Evolutionary conservation across 164 flowering plant genomes (phyloP).

Genomic region (Dillenia turbinata): DNA sequence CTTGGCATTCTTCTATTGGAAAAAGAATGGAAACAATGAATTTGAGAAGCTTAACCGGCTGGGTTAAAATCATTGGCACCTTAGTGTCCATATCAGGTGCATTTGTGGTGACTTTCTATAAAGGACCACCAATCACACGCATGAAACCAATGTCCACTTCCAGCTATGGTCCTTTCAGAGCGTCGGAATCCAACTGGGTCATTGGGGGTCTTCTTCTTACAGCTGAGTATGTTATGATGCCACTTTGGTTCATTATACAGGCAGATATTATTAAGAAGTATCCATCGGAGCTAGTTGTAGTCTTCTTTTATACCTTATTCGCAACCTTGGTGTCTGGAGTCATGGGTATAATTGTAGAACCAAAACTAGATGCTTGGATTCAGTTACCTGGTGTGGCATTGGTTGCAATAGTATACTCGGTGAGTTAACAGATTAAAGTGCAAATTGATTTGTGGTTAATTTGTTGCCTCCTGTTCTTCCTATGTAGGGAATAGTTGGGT

Average conservation of each 20-base stretch:
- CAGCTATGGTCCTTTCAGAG: conserved; percentile 8
- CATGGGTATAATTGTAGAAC: too few relatives aligned
- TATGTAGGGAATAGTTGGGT: too few relatives aligned
- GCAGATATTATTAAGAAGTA: conserved; percentile 14
- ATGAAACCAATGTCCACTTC: conserved; percentile 7
- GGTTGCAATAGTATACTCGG: too few relatives aligned
- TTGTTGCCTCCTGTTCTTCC: too few relatives aligned
- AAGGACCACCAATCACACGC: conserved; percentile 35
- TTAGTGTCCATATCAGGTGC: conserved; percentile 58
- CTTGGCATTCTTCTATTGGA: background rate
- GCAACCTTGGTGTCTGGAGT: too few relatives aligned
- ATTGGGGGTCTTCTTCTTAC: conserved; percentile 46
- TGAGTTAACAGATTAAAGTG: too few relatives aligned
- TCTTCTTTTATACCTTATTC: too few relatives aligned
- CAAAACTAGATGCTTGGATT: too few relatives aligned
- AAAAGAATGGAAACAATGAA: conserved; percentile 51
- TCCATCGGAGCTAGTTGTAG: background rate
- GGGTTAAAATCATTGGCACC: conserved; percentile 49
- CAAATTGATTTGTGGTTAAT: too few relatives aligned
- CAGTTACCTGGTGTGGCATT: too few relatives aligned
- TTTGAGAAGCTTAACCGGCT: conserved; percentile 35
- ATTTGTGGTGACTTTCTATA: conserved; percentile 47
- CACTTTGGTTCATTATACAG: conserved; percentile 65
- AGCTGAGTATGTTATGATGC: conserved; percentile 33
- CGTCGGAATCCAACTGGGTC: conserved; percentile 38